phyloP scores from a whole-genome alignment of 2,329 filamentous ascomycete genomes.

The Chaetomiaceae sp. region DNA sequence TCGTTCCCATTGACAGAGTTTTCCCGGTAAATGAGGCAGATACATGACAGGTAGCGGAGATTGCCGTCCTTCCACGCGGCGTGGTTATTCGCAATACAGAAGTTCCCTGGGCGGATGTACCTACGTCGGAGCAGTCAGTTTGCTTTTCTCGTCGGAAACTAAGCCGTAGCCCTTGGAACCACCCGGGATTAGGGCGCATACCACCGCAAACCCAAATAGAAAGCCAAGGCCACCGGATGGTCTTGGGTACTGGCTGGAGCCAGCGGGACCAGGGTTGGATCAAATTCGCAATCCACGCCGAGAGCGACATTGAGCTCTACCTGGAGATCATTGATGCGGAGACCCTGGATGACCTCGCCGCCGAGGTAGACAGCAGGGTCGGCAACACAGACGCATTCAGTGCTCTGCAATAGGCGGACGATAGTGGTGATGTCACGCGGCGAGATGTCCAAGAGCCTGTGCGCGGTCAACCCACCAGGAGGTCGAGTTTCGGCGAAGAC shows the following conservation, averaged over 20 bases:
- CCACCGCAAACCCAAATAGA: conserved; percentile 14
- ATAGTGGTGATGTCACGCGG: conserved; percentile 10
- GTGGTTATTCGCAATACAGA: background rate
- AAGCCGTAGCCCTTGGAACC: background rate
- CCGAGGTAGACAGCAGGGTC: background rate
- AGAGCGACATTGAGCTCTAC: conserved; percentile 1
- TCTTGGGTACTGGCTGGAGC: background rate
- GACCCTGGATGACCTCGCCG: conserved; percentile 2
- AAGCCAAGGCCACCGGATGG: conserved; percentile 1
- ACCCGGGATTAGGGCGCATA: background rate
- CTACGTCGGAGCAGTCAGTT: background rate
- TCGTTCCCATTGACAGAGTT: no score
- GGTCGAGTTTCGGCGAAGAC: conserved; percentile 1
- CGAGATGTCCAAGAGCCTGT: background rate
- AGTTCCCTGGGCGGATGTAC: conserved; percentile 8
- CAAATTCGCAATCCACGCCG: background rate
- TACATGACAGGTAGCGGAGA: conserved; percentile 2
- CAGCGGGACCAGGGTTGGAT: conserved; percentile 2
- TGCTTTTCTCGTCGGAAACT: background rate
- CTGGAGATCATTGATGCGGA: conserved; percentile 8
- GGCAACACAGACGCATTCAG: background rate
- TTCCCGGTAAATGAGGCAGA: background rate
- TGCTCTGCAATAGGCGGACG: background rate
- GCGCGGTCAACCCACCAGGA: background rate
- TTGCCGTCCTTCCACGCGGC: background rate